These are phyloP conservation scores for Kockiozyma suomiensis DNA, from an alignment of 805 yeast genomes.

Conservation along the genomic window DNA sequence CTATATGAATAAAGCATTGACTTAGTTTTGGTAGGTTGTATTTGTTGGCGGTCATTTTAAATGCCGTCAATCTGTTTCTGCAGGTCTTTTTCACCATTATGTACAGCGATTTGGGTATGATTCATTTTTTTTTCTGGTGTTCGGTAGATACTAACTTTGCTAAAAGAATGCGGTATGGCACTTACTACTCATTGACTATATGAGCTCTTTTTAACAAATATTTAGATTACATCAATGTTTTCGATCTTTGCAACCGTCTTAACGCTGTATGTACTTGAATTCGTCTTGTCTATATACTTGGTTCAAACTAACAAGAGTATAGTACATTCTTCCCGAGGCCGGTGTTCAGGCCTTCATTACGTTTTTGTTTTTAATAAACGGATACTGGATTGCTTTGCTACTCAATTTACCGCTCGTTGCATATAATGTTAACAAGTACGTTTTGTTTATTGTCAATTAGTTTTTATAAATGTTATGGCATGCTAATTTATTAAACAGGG, in stretches of 20 bases:
- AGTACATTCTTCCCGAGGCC: constrained; percentile 88
- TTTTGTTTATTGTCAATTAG: no score
- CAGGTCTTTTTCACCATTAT: constrained; percentile 95
- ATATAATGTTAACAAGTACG: constrained; percentile 72
- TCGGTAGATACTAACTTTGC: not conserved
- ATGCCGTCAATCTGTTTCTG: constrained; percentile 83
- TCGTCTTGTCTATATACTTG: no score
- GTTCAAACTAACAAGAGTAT: not conserved
- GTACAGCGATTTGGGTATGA: constrained; percentile 80
- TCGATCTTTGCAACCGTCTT: constrained; percentile 90
- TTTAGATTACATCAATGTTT: constrained; percentile 95
- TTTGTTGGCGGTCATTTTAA: constrained; percentile 67
- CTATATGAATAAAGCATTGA: no score
- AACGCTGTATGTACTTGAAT: constrained; percentile 54
- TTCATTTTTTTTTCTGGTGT: not conserved
- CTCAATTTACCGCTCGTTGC: constrained; percentile 82
- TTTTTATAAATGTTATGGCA: no score
- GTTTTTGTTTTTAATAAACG: constrained; percentile 72
- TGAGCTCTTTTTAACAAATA: not conserved
- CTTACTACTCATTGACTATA: not conserved
- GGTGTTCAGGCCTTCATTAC: constrained; percentile 74
- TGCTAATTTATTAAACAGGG: no score
- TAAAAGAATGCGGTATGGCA: constrained; percentile 35
- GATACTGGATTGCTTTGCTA: constrained; percentile 89
- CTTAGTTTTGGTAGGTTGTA: constrained; percentile 42